Evolutionary conservation across 2,329 filamentous ascomycete species (phyloP), one percentile per base, ranked within the genome.

Genomic region (Aspergillus pseudoterreus): DNA sequence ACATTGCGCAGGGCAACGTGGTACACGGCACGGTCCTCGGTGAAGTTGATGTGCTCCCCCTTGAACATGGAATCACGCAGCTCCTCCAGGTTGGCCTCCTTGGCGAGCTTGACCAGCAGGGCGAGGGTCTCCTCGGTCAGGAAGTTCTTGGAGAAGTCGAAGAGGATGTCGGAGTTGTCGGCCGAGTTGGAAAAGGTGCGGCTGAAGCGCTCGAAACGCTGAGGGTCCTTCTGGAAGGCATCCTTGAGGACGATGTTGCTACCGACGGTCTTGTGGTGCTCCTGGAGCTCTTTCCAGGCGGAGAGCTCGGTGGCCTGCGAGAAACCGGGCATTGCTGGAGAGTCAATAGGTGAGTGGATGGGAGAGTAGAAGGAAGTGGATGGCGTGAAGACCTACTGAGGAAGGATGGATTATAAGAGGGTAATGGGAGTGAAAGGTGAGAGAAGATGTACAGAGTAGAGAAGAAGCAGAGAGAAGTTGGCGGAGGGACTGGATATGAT

Each of bases 121-220:
- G 87, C 81, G 47, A 97, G 79, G 4, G 92, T 97, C 76, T 97
- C 92, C 63, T 96, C 89, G 56, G 88, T 94, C 65, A 97, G 74
- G 75, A 99, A 92, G 83, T 99, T 99, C 85, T 99, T 99, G 79
- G 88, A 94, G 78, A 96, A 99, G 76, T 99, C 94, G 75, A 97
- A 99, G 58, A 99, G 83, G 66, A 95, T 94, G 60, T 96, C 90
- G 62, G 84, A 86, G 66, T 81, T 82, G 67, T 95, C 89, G 61
- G 88, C 86, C 48, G 82, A 73, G 74, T 90, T 92, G 64, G 82
- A 78, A 75, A 97, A 96, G 67, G 83, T 90, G 71, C 86, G 88
- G 70, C 85, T 88, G 79, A 96, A 92, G 76, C 94, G 95, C 67
- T 86, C 76, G 79, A 96, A 97, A 57, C 94, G 90, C 69, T 88